Conservation (phyloP, 2,329 filamentous ascomycete genomes). For the Phaeomoniella chlamydospora region DNA sequence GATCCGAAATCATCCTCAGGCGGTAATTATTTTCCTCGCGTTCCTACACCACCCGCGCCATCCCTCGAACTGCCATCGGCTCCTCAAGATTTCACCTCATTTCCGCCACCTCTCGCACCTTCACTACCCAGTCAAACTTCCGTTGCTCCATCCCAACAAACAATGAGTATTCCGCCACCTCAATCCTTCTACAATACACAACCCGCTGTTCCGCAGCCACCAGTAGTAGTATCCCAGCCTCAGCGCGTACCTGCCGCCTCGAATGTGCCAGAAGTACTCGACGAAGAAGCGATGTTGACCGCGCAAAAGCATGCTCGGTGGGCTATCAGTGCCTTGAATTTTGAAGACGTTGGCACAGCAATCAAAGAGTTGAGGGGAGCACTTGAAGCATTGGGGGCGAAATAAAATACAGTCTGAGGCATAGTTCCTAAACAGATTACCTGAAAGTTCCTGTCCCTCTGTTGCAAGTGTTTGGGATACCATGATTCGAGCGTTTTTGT, state of each 20-base stretch:
- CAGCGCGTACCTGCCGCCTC: slow-evolving; percentile 4
- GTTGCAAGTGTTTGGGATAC: neutral
- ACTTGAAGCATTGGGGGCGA: slow-evolving; percentile 53
- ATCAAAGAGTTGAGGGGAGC: slow-evolving; percentile 71
- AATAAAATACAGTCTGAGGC: slow-evolving; percentile 26
- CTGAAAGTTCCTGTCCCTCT: neutral
- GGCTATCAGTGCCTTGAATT: slow-evolving; percentile 92
- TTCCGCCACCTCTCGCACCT: slow-evolving; percentile 9
- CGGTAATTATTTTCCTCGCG: slow-evolving; percentile 43
- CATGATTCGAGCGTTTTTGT: too few species aligned
- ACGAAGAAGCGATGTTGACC: slow-evolving; percentile 60
- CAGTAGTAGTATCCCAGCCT: slow-evolving; percentile 7
- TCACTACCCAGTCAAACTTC: slow-evolving; percentile 1
- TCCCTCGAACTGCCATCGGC: slow-evolving; percentile 23
- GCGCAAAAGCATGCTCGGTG: slow-evolving; percentile 95
- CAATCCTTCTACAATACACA: slow-evolving; percentile 4
- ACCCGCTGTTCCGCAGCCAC: slow-evolving; percentile 10
- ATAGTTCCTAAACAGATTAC: neutral
- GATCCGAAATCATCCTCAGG: slow-evolving; percentile 29
- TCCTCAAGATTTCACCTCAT: slow-evolving; percentile 18
- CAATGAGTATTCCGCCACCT: neutral
- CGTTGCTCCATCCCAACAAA: slow-evolving; percentile 3
- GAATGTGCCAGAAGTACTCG: slow-evolving; percentile 17
- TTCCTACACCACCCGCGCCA: slow-evolving; percentile 24
- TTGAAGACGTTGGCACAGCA: slow-evolving; percentile 86